phyloP scores from a whole-genome alignment of 352 stramenopile genomes.

The Aphanomyces euteiches region DNA sequence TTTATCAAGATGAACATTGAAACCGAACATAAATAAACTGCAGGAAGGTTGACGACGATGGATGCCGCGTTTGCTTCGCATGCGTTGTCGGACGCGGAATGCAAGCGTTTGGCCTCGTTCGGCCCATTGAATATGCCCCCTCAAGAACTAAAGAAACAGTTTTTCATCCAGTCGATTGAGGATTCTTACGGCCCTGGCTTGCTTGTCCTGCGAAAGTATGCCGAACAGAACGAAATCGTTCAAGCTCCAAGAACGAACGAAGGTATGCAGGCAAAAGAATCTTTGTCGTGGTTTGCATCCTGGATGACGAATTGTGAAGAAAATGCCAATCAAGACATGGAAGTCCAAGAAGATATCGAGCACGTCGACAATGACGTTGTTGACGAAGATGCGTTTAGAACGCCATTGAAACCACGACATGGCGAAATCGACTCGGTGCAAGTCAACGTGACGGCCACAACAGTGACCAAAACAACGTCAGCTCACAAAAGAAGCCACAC shows the following conservation, averaged over 20 bases:
- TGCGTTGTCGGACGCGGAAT: constrained; percentile 6
- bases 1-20: neutral
- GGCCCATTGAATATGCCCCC: neutral
- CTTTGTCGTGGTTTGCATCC: neutral
- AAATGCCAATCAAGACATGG: too few relatives aligned
- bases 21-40: neutral
- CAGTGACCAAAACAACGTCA: too few relatives aligned
- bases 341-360: neutral
- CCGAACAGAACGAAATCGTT: neutral
- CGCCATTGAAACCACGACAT: neutral
- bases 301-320: neutral
- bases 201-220: constrained; percentile 2
- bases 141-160: constrained; percentile 12
- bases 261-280: neutral
- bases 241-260: neutral
- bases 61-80: constrained; percentile 11
- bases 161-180: neutral
- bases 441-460: too few relatives aligned
- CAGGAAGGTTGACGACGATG: constrained; percentile 2
- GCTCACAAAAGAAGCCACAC: too few relatives aligned
- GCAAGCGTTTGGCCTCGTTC: neutral
- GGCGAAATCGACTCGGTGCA: too few relatives aligned
- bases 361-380: neutral
- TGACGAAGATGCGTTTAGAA: neutral
- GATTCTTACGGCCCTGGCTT: constrained; percentile 4